Conservation (phyloP, 1,284 basidiomycete genomes). For the Jaminaea rosea region DNA sequence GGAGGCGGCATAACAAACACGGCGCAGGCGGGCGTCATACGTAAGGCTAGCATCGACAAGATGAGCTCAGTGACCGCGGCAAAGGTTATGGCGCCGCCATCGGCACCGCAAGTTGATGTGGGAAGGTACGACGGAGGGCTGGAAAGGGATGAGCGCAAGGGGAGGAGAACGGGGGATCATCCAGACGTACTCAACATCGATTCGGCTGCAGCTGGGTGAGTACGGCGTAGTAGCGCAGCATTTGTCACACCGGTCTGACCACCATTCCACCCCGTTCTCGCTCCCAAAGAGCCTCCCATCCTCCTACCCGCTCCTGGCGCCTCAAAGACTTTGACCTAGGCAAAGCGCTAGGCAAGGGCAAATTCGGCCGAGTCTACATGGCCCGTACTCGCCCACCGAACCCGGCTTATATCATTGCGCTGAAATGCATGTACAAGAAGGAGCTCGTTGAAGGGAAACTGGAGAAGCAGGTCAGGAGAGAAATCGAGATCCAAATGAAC, state of each 20-base stretch:
- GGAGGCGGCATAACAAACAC: too few relatives aligned
- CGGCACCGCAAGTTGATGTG: too few relatives aligned
- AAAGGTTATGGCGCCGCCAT: too few relatives aligned
- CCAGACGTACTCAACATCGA: conserved; percentile 2
- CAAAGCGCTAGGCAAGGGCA: conserved; percentile 89
- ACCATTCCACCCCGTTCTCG: conserved; percentile 1
- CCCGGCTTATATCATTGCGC: conserved; percentile 72
- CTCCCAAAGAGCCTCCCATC: conserved; percentile 13
- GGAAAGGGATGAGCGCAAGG: conserved; percentile 44
- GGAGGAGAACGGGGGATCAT: conserved; percentile 20
- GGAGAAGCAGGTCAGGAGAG: conserved; percentile 77
- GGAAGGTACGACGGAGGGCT: conserved; percentile 47
- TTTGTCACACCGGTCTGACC: neutral
- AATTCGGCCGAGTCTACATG: conserved; percentile 98
- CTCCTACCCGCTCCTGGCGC: conserved; percentile 57
- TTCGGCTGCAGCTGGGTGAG: conserved; percentile 6
- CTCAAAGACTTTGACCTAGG: conserved; percentile 87
- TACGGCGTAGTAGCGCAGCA: neutral
- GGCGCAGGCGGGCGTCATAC: too few relatives aligned
- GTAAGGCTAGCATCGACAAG: too few relatives aligned
- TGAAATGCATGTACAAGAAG: conserved; percentile 95
- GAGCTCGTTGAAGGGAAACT: conserved; percentile 73
- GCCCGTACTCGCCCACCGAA: conserved; percentile 67
- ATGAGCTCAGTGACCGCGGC: too few relatives aligned
- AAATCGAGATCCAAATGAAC: conserved; percentile 98